These are phyloP conservation scores for Chrysanthemum makinoi DNA, from an alignment of 129 eudicot genomes.

Conservation along the genomic window DNA sequence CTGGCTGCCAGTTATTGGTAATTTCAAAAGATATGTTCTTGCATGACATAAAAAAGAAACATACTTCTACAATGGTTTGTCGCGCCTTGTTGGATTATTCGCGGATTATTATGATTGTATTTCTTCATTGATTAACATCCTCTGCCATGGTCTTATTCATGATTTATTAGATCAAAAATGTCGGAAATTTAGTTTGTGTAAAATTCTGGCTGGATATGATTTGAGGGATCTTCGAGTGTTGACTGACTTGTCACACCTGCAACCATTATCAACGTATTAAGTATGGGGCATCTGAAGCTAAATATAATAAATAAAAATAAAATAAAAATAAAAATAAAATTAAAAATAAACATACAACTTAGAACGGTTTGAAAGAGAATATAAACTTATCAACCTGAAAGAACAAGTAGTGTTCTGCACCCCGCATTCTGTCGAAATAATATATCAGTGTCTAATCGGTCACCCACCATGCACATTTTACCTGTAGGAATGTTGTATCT, in stretches of 20 bases:
- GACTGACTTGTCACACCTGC: slow-evolving; percentile 79
- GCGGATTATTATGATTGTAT: background rate
- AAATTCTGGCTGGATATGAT: slow-evolving; percentile 66
- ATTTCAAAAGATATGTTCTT: slow-evolving; percentile 2
- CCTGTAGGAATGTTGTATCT: slow-evolving; percentile 69
- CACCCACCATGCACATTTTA: slow-evolving; percentile 99
- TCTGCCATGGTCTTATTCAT: slow-evolving; percentile 16
- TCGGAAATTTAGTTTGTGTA: slow-evolving; percentile 59
- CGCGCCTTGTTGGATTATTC: background rate
- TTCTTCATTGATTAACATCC: slow-evolving; percentile 6
- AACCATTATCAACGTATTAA: slow-evolving; percentile 20
- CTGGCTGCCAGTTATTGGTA: background rate
- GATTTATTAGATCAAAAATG: slow-evolving; percentile 39
- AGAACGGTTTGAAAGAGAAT: no score
- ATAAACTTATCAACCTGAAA: slow-evolving; percentile 50
- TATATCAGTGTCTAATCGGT: slow-evolving; percentile 91
- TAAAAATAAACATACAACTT: no score
- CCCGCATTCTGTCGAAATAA: slow-evolving; percentile 89
- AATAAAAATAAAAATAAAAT: no score
- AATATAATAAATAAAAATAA: background rate
- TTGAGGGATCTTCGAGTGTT: slow-evolving; percentile 53
- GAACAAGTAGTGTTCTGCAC: slow-evolving; percentile 88
- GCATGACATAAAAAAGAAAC: background rate
- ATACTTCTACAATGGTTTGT: slow-evolving; percentile 11
- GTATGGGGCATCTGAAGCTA: background rate